phyloP scores from a whole-genome alignment of 2,329 filamentous ascomycete species.

The Apiospora pterosperma region DNA sequence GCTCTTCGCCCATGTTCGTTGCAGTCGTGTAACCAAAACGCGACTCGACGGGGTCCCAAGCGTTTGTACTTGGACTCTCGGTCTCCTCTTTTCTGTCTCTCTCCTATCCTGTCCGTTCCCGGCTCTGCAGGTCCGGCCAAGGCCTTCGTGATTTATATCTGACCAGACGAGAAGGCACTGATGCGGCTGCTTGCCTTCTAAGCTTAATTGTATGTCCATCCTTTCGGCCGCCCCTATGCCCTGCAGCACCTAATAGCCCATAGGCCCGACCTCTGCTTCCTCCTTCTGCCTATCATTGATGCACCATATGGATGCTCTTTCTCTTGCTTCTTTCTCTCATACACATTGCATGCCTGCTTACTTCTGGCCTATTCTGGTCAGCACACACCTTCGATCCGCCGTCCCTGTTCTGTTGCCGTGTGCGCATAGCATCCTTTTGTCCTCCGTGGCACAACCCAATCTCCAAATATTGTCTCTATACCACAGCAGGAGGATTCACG shows the following conservation, averaged over 20 bases:
- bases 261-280: neutral
- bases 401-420: neutral
- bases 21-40: neutral
- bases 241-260: neutral
- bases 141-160: neutral
- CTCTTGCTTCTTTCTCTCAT: neutral
- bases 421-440: neutral
- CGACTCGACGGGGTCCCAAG: neutral
- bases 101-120: neutral
- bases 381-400: neutral
- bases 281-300: neutral
- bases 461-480: slow-evolving; percentile 1
- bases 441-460: slow-evolving; percentile 4
- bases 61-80: neutral
- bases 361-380: neutral
- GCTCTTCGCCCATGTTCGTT: neutral
- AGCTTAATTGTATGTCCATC: slow-evolving; percentile 10
- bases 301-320: neutral
- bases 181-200: slow-evolving; percentile 10
- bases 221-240: neutral
- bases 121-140: neutral
- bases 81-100: neutral
- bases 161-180: neutral
- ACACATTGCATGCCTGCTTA: neutral
- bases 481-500: neutral